A percentile compares a stretch with the other conserved stretches of the same genome.
Conservation (phyloP, 768 basidiomycete genomes). For the Suillus tomentosus region DNA sequence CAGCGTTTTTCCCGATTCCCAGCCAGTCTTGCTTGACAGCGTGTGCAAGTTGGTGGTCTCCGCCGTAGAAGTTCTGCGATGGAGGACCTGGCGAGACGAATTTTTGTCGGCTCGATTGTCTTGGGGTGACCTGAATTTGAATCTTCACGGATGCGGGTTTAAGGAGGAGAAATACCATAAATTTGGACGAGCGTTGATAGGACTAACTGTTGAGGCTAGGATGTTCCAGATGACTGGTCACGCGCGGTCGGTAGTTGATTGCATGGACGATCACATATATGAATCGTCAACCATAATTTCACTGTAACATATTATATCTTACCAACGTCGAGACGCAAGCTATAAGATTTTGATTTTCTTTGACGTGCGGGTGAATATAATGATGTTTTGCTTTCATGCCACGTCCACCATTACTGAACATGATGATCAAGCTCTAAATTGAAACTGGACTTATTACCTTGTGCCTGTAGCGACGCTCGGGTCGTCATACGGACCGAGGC, state of each 20-base stretch:
- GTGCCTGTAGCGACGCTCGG: conserved; percentile 8
- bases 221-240: neutral
- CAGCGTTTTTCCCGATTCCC: neutral
- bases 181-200: neutral
- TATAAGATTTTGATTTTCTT: neutral
- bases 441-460: neutral
- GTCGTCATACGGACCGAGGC: neutral
- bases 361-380: neutral
- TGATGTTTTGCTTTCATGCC: neutral
- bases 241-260: neutral
- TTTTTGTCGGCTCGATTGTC: neutral
- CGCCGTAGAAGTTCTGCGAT: neutral
- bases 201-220: conserved; percentile 5
- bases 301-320: conserved; percentile 3
- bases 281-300: conserved; percentile 4
- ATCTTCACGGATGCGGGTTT: neutral
- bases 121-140: neutral
- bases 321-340: neutral
- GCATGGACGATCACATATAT: neutral
- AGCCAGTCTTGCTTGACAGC: conserved; percentile 2
- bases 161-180: neutral
- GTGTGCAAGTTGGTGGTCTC: neutral
- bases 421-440: conserved; percentile 1
- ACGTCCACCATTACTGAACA: neutral
- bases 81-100: neutral